phyloP scores from a whole-genome alignment of 2,329 filamentous ascomycete genomes.

The Trichoderma sp. region DNA sequence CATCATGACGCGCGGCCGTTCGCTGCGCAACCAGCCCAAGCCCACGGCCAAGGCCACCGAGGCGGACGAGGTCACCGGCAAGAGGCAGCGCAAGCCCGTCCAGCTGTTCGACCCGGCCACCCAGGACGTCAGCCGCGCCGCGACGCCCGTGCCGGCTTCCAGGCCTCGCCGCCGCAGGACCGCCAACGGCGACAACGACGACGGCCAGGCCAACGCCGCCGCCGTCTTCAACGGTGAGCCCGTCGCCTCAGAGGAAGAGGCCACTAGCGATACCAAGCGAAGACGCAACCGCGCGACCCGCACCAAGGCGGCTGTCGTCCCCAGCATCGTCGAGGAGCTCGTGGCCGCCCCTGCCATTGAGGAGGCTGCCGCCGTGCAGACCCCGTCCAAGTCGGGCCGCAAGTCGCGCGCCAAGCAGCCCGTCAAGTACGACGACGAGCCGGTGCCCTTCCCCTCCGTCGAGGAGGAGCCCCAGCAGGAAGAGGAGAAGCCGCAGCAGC shows the following conservation, averaged over 20 bases:
- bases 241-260: conserved; percentile 39
- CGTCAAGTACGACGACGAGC: conserved; percentile 38
- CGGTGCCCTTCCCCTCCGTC: conserved; percentile 36
- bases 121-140: conserved; percentile 54
- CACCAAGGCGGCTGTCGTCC: conserved; percentile 32
- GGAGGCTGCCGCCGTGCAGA: conserved; percentile 15
- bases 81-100: conserved; percentile 57
- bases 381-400: conserved; percentile 33
- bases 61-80: conserved; percentile 54
- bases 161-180: conserved; percentile 41
- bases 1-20: conserved; percentile 54
- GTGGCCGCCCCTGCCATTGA: conserved; percentile 28
- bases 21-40: conserved; percentile 59
- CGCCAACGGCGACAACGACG: conserved; percentile 38
- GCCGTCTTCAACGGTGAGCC: conserved; percentile 42
- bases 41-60: conserved; percentile 63
- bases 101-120: conserved; percentile 54
- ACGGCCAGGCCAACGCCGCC: conserved; percentile 34
- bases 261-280: conserved; percentile 32
- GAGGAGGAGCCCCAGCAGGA: conserved; percentile 34
- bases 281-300: conserved; percentile 40
- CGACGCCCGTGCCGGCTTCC: conserved; percentile 49
- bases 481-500: conserved; percentile 36
- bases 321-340: conserved; percentile 36
- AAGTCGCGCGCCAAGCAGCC: conserved; percentile 35